Evolutionary conservation across 2,329 filamentous ascomycete species (phyloP), one percentile per base, ranked within the genome.

Genomic region (Verticillium zaregamsianum): DNA sequence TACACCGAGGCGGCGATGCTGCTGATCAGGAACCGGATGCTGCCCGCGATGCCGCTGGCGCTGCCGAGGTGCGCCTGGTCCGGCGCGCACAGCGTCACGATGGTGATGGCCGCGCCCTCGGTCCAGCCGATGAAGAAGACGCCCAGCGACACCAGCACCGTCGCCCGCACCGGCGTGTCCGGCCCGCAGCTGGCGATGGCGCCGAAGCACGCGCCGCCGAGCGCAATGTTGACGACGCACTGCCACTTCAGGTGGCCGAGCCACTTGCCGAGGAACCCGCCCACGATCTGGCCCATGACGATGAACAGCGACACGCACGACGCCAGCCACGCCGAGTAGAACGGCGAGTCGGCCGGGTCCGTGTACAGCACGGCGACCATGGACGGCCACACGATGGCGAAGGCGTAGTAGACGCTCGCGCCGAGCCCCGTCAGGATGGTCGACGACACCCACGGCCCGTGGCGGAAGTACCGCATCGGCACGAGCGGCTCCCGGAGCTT

Each of bases 371-470:
- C 69, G 8, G 66, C 65, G 5, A 75, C 69, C 69, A 74, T 74
- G 20, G 66, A 65, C 1, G 74, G 74, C 74, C 74, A 77, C 14
- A 77, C 68, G 20, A 77, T 71, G 32, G 73, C 72, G 49, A 76
- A 71, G 56, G 71, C 74, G 60, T 76, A 77, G 67, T 76, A 76
- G 12, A 75, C 69, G 52, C 70, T 72, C n/a, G 74, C 74, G 20
- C 73, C 74, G 3, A 76, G 66, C 20, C 72, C 72, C 9, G 70
- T 69, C 28, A 74, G 62, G 35, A 76, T 65, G 23, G 70, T 69
- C 11, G 69, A 68, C 8, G 73, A 70, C 32, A 70, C 69, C 69
- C 72, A 73, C 23, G 63, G 66, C 31, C 65, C 64, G 65, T 76
- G 74, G 32, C 65, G 66, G 67, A 76, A 76, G 25, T 75, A 64